Evolutionary conservation across 139 green algal genomes (phyloP), one percentile per base, ranked within the genome.

Genomic region (Eudorina sp.): DNA sequence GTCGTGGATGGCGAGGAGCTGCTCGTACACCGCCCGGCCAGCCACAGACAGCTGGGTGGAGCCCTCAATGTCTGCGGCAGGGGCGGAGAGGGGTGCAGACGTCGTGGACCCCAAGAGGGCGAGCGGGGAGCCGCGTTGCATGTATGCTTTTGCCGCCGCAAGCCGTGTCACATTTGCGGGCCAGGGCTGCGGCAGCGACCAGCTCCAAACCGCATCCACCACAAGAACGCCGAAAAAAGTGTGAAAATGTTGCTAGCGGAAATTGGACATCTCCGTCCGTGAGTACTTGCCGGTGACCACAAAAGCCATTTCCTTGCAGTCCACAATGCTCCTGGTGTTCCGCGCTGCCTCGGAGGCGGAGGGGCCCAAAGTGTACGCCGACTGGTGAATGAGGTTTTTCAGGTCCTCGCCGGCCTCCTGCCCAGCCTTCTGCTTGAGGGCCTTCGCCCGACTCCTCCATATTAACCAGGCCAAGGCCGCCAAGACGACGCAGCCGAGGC

Each of bases 1-100:
- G 88, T 98, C 95, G 79, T 98, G 95, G 19, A 96, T 94, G 16
- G 97, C 94, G 80, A 96, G 94, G 4, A 98, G 79, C 79, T 94
- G 89, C 3, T 90, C 80, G 70, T 95, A 97, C 25, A 91, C 92
- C 3, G 55, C 66, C 23, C 93, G 88, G 27, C 86, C 88, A 23
- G 90, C 85, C 7, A 73, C 70, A 5, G 95, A 93, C 62, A 95
- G 89, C n/a, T 91, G 82, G 0, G 95, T 96, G 51, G 89, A 94
- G 38, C 86, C 78, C 75, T 96, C 90, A 58, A 91, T 91, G n/a
- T 90, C 60, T 85, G 85, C 43, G 29, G 36, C n/a, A n/a, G n/a
- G n/a, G n/a, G n/a, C n/a, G n/a, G n/a, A n/a, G n/a, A n/a, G n/a
- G n/a, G n/a, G n/a, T n/a, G n/a, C n/a, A n/a, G n/a, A n/a, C n/a